Conservation (phyloP, 306 rosid species). For the Notholithocarpus densiflorus region DNA sequence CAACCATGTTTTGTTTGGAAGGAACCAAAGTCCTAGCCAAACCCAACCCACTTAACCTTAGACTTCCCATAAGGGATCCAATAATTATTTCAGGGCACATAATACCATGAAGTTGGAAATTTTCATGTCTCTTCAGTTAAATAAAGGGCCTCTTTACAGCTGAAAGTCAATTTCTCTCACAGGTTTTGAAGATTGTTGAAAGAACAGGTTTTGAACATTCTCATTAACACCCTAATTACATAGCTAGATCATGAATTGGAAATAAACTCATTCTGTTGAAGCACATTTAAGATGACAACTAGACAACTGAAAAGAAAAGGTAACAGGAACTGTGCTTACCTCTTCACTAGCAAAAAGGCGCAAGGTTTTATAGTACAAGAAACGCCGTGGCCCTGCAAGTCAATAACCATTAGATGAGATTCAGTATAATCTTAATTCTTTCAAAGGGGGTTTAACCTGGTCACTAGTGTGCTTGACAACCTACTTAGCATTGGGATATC, state of each 20-base stretch:
- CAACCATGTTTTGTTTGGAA: background rate
- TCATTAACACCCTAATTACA: background rate
- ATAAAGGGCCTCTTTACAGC: no score
- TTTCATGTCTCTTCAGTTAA: background rate
- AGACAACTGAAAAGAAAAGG: slow-evolving; percentile 12
- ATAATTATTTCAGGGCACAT: no score
- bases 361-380: slow-evolving; percentile 63
- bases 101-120: no score
- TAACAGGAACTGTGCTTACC: slow-evolving; percentile 39
- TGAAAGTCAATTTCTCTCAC: no score
- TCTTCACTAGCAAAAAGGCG: slow-evolving; percentile 77
- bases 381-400: slow-evolving; percentile 68
- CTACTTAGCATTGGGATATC: slow-evolving; percentile 5
- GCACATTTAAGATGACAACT: background rate
- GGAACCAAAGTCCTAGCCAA: background rate
- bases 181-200: background rate
- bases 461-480: background rate
- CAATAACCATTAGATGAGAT: slow-evolving; percentile 14
- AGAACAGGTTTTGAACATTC: background rate
- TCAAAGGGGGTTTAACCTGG: background rate
- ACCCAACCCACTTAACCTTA: background rate
- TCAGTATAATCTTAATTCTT: slow-evolving; percentile 7
- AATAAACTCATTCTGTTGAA: background rate
- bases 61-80: background rate
- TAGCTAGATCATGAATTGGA: background rate